Evolutionary conservation across 2,329 filamentous ascomycete species (phyloP).

Genomic region (Aureobasidium sp.): DNA sequence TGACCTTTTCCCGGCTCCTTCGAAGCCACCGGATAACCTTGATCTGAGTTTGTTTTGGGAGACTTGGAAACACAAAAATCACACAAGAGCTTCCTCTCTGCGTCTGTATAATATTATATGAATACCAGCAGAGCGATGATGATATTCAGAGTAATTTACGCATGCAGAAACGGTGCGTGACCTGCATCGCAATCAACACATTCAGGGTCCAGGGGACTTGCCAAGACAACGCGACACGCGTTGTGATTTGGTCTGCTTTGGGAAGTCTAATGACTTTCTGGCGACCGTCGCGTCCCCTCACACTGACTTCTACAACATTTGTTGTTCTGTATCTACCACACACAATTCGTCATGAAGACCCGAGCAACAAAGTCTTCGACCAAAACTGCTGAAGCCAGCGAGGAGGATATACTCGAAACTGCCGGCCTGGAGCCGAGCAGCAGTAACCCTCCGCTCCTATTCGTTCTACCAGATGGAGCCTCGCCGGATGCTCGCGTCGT

Average conservation of each 20-base stretch:
- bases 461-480: constrained; percentile 50
- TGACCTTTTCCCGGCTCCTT: neutral
- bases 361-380: constrained; percentile 23
- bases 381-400: constrained; percentile 11
- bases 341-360: constrained; percentile 23
- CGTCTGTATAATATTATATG: neutral
- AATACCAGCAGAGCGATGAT: neutral
- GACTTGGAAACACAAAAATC: neutral
- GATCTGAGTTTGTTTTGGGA: neutral
- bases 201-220: neutral
- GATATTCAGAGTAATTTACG: neutral
- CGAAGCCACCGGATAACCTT: constrained; percentile 3
- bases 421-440: constrained; percentile 31
- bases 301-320: neutral
- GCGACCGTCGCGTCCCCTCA: neutral
- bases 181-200: neutral
- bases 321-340: constrained; percentile 9
- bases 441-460: constrained; percentile 44
- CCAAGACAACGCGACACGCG: constrained; percentile 7
- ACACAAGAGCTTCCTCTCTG: neutral
- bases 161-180: constrained; percentile 6
- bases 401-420: constrained; percentile 17
- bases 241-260: neutral
- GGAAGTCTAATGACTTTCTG: constrained; percentile 10
- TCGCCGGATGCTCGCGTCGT: constrained; percentile 50